These are phyloP conservation scores for Sugiyamaella japonica DNA, from an alignment of 1,139 yeast genomes.

Conservation along the genomic window DNA sequence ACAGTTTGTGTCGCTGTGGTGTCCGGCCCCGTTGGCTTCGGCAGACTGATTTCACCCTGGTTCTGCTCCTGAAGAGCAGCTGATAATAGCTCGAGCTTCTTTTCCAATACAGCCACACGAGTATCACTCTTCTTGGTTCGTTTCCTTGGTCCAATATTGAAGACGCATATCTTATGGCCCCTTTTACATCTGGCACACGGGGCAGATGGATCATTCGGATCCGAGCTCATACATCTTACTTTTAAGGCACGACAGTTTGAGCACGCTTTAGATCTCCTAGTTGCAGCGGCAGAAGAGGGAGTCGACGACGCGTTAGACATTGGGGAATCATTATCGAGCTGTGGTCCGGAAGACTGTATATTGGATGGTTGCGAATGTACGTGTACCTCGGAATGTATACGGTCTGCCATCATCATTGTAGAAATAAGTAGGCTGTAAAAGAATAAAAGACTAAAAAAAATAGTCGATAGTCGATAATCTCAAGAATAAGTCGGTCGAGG, in stretches of 20 bases:
- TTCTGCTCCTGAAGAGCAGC: conserved; percentile 21
- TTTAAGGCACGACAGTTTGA: conserved; percentile 77
- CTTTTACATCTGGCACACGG: conserved; percentile 76
- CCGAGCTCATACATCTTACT: conserved; percentile 78
- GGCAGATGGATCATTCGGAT: conserved; percentile 55
- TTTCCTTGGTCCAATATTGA: conserved; percentile 61
- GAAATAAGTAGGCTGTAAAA: no score
- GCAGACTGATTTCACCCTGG: conserved; percentile 9
- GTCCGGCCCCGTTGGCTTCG: background rate
- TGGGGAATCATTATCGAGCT: background rate
- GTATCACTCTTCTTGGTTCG: conserved; percentile 46
- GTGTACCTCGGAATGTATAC: background rate
- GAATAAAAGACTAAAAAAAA: background rate
- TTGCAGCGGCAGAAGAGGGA: background rate
- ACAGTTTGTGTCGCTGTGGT: background rate
- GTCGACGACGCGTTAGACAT: background rate
- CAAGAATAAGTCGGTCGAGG: no score
- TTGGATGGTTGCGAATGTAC: background rate
- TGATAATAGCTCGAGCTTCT: conserved; percentile 38
- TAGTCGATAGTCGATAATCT: no score
- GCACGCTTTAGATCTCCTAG: conserved; percentile 61
- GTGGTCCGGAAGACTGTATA: background rate
- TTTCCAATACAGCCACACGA: conserved; percentile 42
- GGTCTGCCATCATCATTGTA: background rate
- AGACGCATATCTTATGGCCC: conserved; percentile 62